Evolutionary conservation across 805 yeast genomes (phyloP), one percentile per base, ranked within the genome.

Genomic region (Pichia cabralensis): DNA sequence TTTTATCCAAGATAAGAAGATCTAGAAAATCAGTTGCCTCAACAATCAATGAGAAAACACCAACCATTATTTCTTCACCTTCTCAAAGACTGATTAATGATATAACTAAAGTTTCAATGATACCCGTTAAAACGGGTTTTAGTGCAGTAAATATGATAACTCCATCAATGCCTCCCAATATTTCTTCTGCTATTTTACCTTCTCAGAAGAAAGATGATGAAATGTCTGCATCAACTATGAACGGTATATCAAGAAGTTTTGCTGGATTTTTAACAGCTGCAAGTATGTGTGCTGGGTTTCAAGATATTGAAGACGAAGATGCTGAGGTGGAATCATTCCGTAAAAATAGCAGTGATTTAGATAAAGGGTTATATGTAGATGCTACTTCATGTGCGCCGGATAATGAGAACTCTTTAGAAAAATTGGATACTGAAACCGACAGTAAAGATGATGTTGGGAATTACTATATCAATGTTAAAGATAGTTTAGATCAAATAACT

Each of bases 211-310:
- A 32, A 40, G 39, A 5, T 22, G n/a, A 21, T 6, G 30, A 17
- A 7, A 6, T 34, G 10, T 22, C 37, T 2, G 36, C 29, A 10
- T 38, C 33, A 15, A 42, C 52, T 2, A 47, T 54, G 1, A 60
- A 61, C 11, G 65, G 62, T 28, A 65, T 68, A 53, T 69, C 74
- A 13, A 64, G 63, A 44, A 69, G 75, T 28, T 64, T 75, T 43
- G 75, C 71, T 3, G 69, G 73, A 0, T 48, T 72, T 33, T 56
- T 75, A 36, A 71, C 80, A 0, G 67, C 79, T 0, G 76, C 80
- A 0, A 69, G 75, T 41, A 64, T 71, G 38, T 70, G 67, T 46
- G 65, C 72, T 6, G 65, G 63, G 11, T 53, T 56, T 39, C 53
- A 53, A 33, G 56, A 54, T 28, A 40, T 52, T 20, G 57, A 50